Evolutionary conservation across 2,329 filamentous ascomycete genomes (phyloP).

Genomic region (Penicillium rolfsii): DNA sequence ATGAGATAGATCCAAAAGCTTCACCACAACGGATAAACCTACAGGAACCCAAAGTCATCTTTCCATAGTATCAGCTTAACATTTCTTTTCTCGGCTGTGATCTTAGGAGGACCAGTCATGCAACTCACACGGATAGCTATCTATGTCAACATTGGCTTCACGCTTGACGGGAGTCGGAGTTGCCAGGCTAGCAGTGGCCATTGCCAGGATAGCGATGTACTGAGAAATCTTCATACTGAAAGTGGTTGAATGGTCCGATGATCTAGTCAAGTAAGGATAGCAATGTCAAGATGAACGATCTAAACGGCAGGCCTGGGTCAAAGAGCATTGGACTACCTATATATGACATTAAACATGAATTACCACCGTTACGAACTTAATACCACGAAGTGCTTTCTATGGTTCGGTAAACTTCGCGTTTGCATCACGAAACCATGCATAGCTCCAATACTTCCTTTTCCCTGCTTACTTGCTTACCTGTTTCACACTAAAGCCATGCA

Average conservation of each 20-base stretch:
- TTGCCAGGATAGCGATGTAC: background rate
- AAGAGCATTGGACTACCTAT: background rate
- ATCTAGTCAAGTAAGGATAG: background rate
- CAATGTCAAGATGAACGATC: background rate
- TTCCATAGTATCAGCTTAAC: background rate
- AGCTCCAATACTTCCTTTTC: background rate
- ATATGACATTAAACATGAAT: background rate
- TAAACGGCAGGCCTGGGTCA: background rate
- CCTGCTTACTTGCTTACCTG: no score
- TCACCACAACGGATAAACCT: background rate
- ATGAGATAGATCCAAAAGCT: background rate
- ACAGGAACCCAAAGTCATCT: slow-evolving; percentile 4
- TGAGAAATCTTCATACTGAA: background rate
- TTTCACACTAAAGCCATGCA: background rate
- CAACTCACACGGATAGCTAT: slow-evolving; percentile 6
- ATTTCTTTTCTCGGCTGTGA: background rate
- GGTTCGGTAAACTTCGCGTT: background rate
- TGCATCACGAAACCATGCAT: background rate
- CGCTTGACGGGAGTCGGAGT: background rate
- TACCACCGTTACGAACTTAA: background rate
- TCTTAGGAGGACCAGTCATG: background rate
- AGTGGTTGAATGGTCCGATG: no score
- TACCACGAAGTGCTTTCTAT: background rate
- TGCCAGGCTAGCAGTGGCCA: slow-evolving; percentile 1
- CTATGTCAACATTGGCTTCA: slow-evolving; percentile 3